Conservation (phyloP, 352 stramenopile genomes). For the Phytophthora sojae region DNA sequence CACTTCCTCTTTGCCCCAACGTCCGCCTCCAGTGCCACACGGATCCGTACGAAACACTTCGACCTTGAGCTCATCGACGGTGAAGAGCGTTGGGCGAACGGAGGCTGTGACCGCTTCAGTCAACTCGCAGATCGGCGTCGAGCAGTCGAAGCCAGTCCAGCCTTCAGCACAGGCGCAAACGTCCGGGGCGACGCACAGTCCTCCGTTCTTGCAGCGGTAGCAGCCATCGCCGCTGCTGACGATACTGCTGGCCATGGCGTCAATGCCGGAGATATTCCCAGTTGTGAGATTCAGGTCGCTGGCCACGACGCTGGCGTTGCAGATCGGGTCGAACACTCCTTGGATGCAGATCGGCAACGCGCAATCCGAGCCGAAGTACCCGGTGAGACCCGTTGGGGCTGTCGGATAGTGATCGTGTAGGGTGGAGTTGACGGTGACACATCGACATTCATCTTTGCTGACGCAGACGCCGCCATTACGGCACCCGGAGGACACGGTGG, state of each 20-base stretch:
- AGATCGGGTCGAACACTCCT: slow-evolving; percentile 94
- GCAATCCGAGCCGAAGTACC: slow-evolving; percentile 94
- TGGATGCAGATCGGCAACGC: slow-evolving; percentile 96
- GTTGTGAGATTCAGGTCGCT: slow-evolving; percentile 43
- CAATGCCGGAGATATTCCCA: slow-evolving; percentile 27
- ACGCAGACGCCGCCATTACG: slow-evolving; percentile 94
- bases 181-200: slow-evolving; percentile 91
- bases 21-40: slow-evolving; percentile 85
- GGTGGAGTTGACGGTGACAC: slow-evolving; percentile 88
- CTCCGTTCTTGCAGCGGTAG: slow-evolving; percentile 95
- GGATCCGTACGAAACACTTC: slow-evolving; percentile 94
- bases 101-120: slow-evolving; percentile 52
- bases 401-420: slow-evolving; percentile 81
- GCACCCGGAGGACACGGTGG: slow-evolving; percentile 82
- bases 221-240: slow-evolving; percentile 84
- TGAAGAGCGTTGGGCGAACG: slow-evolving; percentile 92
- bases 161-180: slow-evolving; percentile 92
- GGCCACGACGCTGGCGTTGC: slow-evolving; percentile 54
- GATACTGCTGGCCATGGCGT: slow-evolving; percentile 41
- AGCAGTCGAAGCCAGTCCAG: slow-evolving; percentile 96
- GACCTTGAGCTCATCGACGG: slow-evolving; percentile 94
- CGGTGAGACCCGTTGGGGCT: slow-evolving; percentile 87
- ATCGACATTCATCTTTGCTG: slow-evolving; percentile 93
- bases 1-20: slow-evolving; percentile 72
- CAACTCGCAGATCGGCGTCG: slow-evolving; percentile 90